These are phyloP conservation scores for Lactarius akahatsu DNA, from an alignment of 768 basidiomycete species.

Conservation along the genomic window DNA sequence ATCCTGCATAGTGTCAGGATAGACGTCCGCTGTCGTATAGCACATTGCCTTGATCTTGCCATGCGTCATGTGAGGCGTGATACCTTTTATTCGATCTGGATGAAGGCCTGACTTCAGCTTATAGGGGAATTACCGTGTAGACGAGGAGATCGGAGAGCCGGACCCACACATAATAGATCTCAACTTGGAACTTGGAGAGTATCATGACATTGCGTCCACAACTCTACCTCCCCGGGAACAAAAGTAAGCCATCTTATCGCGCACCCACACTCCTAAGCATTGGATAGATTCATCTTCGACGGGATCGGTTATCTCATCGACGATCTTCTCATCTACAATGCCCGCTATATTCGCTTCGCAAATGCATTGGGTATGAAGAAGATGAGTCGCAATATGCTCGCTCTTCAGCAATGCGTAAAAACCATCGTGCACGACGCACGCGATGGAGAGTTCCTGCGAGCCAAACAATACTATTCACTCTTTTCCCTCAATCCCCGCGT, in stretches of 20 bases:
- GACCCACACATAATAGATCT: conserved; percentile 87
- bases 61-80: conserved; percentile 50
- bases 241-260: conserved; percentile 46
- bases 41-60: conserved; percentile 65
- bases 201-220: conserved; percentile 65
- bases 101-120: conserved; percentile 16
- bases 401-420: conserved; percentile 89
- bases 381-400: conserved; percentile 83
- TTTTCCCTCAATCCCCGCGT: conserved; percentile 77
- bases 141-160: conserved; percentile 85
- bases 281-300: conserved; percentile 75
- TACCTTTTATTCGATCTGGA: too few species aligned
- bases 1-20: conserved; percentile 85
- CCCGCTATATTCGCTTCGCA: conserved; percentile 63
- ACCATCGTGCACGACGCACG: conserved; percentile 61
- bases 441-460: conserved; percentile 70
- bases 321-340: conserved; percentile 72
- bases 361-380: conserved; percentile 82
- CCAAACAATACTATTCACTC: conserved; percentile 77
- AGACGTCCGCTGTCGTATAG: conserved; percentile 81
- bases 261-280: conserved; percentile 24
- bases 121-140: conserved; percentile 82
- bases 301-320: conserved; percentile 87
- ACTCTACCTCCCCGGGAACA: conserved; percentile 65
- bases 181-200: conserved; percentile 73